Base-by-base conservation (phyloP, 345 rosid species). In the Salix purpurea region DNA sequence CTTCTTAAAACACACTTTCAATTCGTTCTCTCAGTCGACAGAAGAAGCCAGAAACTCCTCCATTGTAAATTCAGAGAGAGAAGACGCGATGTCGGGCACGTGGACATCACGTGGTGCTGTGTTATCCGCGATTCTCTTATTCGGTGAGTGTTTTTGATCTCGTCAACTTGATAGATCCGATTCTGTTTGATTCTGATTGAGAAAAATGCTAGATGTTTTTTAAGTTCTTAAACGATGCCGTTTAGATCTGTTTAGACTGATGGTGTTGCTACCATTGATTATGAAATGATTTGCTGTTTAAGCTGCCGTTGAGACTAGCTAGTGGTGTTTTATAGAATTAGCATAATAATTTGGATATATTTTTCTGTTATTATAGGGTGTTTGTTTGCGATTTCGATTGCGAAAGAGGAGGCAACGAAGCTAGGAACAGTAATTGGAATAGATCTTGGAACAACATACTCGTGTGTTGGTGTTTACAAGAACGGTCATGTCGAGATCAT, bases 391-490 rank as follows among this genome's bases (percentile, higher is more conserved):
- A 79, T 85, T 66, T 87, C 90, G n/a, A 82, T 84, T 68, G 97
- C 89, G 3, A 88, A 89, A 80, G 88, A 91, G 86, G 93, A 91
- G 69, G 88, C 93, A 40, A 77, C 90, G 0, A 92, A 92, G 88
- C 78, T 95, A 80, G 99, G 99, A 72, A 89, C 99, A 4, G 98
- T 93, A 0, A 95, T 95, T 19, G 99, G 99, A 69, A 95, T 95
- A 37, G 99, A 95, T 75, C 97, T 95, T 34, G 99, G 99, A 1
- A 95, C 99, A 9, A 95, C 99, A 0, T 95, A 95, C 71, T 95
- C 99, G 1, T 95, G 99, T 84, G 99, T 95, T 58, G 99, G 98
- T 82, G 99, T 95, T 48, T 95, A 95, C 88, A 93, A 90, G 85
- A 91, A 91, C 40, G 99, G 99, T 48, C 97, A 95, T 79, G 99